Evolutionary conservation across 306 rosid genomes (phyloP).

Genomic region (Trichosanthes truncata): DNA sequence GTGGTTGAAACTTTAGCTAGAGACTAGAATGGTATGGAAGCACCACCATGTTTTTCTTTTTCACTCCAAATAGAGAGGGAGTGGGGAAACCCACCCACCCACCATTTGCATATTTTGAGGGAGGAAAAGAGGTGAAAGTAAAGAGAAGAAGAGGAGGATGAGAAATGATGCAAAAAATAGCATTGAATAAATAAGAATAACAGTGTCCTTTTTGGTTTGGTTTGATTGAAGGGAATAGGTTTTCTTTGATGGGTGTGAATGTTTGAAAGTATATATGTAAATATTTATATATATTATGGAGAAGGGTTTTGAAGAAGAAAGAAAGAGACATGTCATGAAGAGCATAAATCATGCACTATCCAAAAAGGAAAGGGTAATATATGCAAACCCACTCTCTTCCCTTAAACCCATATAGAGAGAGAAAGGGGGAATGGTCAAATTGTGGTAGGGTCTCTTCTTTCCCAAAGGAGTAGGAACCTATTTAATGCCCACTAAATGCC

Average conservation of each 20-base stretch:
- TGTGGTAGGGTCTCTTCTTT: conserved; percentile 3
- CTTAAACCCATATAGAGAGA: neutral
- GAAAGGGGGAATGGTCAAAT: neutral
- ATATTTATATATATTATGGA: neutral
- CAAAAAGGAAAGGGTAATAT: conserved; percentile 9
- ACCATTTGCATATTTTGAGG: neutral
- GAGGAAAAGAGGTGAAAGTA: neutral
- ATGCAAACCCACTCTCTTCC: neutral
- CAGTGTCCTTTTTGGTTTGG: neutral
- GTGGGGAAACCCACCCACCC: neutral
- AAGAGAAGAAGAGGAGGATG: neutral
- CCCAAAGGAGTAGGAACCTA: conserved; percentile 9
- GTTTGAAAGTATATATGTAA: neutral
- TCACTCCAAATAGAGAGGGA: neutral
- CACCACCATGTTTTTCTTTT: neutral
- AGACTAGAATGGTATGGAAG: neutral
- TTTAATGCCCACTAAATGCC: conserved; percentile 10
- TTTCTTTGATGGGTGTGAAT: neutral
- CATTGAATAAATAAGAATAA: neutral
- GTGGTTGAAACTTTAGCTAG: neutral
- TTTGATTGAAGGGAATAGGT: neutral
- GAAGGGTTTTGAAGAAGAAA: neutral
- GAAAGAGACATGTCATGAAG: conserved; percentile 3
- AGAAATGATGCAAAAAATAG: neutral
- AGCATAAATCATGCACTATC: neutral